Conservation (phyloP, 1,284 basidiomycete species). For the Schizopora paradoxa region DNA sequence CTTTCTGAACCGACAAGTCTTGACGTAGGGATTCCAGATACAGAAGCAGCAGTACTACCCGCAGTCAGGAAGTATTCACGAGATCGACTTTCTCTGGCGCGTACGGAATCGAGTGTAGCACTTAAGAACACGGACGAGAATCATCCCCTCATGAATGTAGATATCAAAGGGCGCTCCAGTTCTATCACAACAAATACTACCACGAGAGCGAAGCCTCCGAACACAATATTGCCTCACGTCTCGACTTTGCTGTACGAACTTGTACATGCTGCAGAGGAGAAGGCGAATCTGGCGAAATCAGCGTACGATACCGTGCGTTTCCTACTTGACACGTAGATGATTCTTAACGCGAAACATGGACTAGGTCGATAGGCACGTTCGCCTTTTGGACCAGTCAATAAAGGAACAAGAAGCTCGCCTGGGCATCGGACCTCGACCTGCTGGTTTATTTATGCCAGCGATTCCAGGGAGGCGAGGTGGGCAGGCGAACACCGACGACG, state of each 20-base stretch:
- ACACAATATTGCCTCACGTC: constrained; percentile 1
- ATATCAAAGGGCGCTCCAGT: too few species aligned
- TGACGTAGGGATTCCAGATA: too few species aligned
- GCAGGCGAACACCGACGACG: background rate
- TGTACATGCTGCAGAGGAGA: constrained; percentile 62
- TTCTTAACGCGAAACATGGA: constrained; percentile 18
- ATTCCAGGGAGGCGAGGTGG: constrained; percentile 11
- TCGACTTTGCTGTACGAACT: constrained; percentile 47
- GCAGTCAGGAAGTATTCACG: constrained; percentile 24
- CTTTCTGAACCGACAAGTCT: too few species aligned
- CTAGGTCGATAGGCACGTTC: constrained; percentile 64
- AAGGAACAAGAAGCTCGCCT: constrained; percentile 64
- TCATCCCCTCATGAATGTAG: too few species aligned
- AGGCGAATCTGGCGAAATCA: constrained; percentile 65
- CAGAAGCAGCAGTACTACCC: constrained; percentile 21
- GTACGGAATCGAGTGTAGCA: too few species aligned
- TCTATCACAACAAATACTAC: too few species aligned
- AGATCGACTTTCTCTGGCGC: too few species aligned
- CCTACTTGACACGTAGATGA: constrained; percentile 5
- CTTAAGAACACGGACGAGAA: too few species aligned
- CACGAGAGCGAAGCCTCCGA: background rate
- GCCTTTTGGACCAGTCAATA: constrained; percentile 69
- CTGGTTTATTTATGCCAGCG: constrained; percentile 24
- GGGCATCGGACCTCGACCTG: constrained; percentile 46
- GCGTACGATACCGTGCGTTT: constrained; percentile 57